Percentiles rank a stretch among this genome's conserved stretches.
Evolutionary conservation across 2,329 filamentous ascomycete genomes (phyloP).

Genomic region (Talaromyces islandicus): DNA sequence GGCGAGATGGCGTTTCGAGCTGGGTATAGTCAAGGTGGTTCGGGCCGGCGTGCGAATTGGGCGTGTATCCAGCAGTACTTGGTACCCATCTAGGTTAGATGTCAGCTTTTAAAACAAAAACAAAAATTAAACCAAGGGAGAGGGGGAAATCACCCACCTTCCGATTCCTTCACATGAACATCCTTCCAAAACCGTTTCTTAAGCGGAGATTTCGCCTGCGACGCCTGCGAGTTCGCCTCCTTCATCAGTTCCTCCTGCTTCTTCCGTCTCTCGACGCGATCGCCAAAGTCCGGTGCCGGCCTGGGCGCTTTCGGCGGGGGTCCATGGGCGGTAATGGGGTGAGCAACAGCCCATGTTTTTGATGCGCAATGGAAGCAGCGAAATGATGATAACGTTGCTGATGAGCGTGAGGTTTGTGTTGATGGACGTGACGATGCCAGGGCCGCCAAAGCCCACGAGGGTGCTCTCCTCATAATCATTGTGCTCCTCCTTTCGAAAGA

Average conservation of each 20-base stretch:
- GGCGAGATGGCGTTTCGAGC: slow-evolving; percentile 73
- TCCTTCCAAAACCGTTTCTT: slow-evolving; percentile 85
- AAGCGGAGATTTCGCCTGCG: slow-evolving; percentile 37
- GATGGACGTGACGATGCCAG: background rate
- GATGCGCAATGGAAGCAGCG: slow-evolving; percentile 30
- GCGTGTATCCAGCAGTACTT: slow-evolving; percentile 70
- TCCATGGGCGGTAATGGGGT: slow-evolving; percentile 54
- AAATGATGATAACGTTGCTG: slow-evolving; percentile 7
- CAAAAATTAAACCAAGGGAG: too few species aligned
- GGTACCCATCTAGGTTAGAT: slow-evolving; percentile 43
- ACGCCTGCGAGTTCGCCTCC: slow-evolving; percentile 34
- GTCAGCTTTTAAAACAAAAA: background rate
- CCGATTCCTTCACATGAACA: slow-evolving; percentile 62
- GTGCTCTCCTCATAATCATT: background rate
- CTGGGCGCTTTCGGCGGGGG: slow-evolving; percentile 55
- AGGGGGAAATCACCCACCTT: slow-evolving; percentile 44
- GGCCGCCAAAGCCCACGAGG: background rate
- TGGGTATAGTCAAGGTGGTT: slow-evolving; percentile 68
- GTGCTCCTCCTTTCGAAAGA: background rate
- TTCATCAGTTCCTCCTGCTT: slow-evolving; percentile 46
- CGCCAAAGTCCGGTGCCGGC: slow-evolving; percentile 43
- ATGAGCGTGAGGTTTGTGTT: background rate
- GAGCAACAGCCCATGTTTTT: slow-evolving; percentile 46
- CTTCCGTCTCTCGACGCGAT: slow-evolving; percentile 43
- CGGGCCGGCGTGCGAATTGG: slow-evolving; percentile 70